Evolutionary conservation across 176 grass and related monocot species (phyloP), one percentile per base, ranked within the genome.

Genomic region (Coix lacrymajobi): DNA sequence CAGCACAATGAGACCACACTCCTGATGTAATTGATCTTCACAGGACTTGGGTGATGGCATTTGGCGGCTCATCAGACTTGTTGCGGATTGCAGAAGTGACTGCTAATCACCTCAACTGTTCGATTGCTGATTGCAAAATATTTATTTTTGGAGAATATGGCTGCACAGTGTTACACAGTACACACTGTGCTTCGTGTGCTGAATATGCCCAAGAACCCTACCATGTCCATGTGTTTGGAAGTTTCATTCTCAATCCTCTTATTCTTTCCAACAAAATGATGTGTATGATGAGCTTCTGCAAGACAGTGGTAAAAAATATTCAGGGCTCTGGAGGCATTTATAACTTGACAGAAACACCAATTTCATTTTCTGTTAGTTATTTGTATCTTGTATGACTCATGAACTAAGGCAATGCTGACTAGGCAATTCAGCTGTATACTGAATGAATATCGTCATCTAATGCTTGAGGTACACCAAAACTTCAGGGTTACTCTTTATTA

Each of bases 1-100:
- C 62, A 73, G 34, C 29, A 43, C 89, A 81, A 69, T 76, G 80
- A 62, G 46, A 34, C 52, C 69, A 29, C 26, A 71, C 20, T 63
- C 83, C 22, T 20, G 7, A 41, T 69, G 22, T 40, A 24, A 70
- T 70, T 43, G n/a, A 70, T 70, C 36, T 40, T n/a, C 9, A 67
- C 4, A 13, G 66, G 39, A 38, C 34, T n/a, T 3, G 36, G 10
- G 22, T 11, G 4, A 39, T 68, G 62, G 13, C 16, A 65, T 16
- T 31, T 63, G 19, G 33, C 32, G 5, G 26, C n/a, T 39, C 8
- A 68, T 69, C 36, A 40, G 36, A 40, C 66, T 6, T 40, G 36
- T 6, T 40, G 36, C 38, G 10, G 65, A 41, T 41, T 41, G 36
- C 11, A 40, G 37, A 8, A 24, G 49, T 25, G 22, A 57, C 22